phyloP scores from a whole-genome alignment of 1,284 basidiomycete genomes.

The Papiliotrema flavescens region DNA sequence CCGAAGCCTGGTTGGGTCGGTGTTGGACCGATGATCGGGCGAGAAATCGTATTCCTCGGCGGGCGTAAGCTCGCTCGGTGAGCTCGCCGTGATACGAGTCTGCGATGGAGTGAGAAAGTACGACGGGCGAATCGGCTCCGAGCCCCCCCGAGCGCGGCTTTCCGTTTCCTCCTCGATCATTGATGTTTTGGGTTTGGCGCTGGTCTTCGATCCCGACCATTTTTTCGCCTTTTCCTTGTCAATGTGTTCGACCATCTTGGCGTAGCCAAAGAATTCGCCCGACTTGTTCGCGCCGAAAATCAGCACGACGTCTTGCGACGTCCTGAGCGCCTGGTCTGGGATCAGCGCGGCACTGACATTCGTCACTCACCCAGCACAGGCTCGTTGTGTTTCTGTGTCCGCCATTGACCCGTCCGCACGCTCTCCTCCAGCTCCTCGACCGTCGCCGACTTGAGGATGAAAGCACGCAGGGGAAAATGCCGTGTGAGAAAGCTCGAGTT shows the following conservation, averaged over 20 bases:
- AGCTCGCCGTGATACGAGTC: constrained; percentile 21
- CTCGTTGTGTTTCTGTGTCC: constrained; percentile 92
- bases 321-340: constrained; percentile 82
- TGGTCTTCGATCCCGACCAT: constrained; percentile 9
- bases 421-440: constrained; percentile 82
- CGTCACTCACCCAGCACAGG: constrained; percentile 55
- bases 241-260: constrained; percentile 55
- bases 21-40: neutral
- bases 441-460: constrained; percentile 85
- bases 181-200: neutral
- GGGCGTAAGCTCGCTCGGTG: constrained; percentile 38
- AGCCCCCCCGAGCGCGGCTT: constrained; percentile 13
- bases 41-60: constrained; percentile 19
- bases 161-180: constrained; percentile 2
- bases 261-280: constrained; percentile 74
- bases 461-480: constrained; percentile 81
- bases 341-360: neutral
- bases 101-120: constrained; percentile 24
- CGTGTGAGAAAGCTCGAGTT: constrained; percentile 57
- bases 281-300: constrained; percentile 91
- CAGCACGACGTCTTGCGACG: constrained; percentile 76
- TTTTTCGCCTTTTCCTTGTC: constrained; percentile 28
- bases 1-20: constrained; percentile 4
- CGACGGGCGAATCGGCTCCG: constrained; percentile 12
- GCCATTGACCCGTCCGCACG: constrained; percentile 78